Evolutionary conservation across 106 monocot species (phyloP), one percentile per base, ranked within the genome.

Genomic region (Triglochin maritima): DNA sequence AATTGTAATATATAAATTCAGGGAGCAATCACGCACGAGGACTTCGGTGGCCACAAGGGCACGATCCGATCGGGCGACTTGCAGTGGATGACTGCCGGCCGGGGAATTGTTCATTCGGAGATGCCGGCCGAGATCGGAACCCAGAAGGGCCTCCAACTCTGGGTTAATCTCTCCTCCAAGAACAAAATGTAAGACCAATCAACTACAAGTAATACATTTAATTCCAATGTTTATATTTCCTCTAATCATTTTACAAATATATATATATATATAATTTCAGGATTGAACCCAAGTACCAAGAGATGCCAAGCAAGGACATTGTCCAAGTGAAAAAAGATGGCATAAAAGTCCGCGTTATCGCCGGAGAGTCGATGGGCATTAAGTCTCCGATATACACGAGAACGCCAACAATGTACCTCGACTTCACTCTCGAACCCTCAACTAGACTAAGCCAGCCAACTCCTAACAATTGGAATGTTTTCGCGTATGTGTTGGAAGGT

Each of bases 71-170:
- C 85, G 42, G 92, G 92, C 12, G 92, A 92, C 72, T 62, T 92
- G 54, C 92, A 92, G 50, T 86, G 89, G 89, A 89, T 89, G 89
- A 89, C 89, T 0, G 85, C 89, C n/a, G 89, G 89, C 6, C 77
- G 78, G 13, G 89, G 89, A 5, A 83, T 86, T 13, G 77, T 89
- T 10, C 89, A 86, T 69, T 85, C 89, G 7, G 89, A 85, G 64
- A 85, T 86, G 89, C 83, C 89, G 2, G 80, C 80, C 1, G 79
- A 67, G 13, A 56, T 69, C 4, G 81, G 72, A 0, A 61, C 64
- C 29, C 75, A 80, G 11, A 86, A 81, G 65, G 89, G 89, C 4
- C 66, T 89, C 7, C 89, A 89, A 73, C 82, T 89, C 53, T 89
- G 89, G 89, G 70, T 89, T 73, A 86, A 89, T 60, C 92, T 89